Conservation (phyloP, 1,284 basidiomycete genomes). For the Trichosporon sp. region DNA sequence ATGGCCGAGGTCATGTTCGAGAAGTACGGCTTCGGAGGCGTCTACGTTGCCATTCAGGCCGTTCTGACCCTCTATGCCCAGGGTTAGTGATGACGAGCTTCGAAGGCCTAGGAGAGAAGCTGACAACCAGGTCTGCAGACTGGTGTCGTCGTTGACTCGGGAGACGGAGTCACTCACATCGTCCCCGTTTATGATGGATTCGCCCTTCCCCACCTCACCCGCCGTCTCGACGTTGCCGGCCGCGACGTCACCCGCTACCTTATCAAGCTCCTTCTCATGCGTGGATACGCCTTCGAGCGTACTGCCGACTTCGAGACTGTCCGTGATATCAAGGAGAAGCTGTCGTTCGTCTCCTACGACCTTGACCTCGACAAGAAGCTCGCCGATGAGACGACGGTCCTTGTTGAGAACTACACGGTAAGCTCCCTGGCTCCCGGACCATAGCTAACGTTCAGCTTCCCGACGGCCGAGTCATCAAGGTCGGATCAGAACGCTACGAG, state of each 20-base stretch:
- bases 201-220: conserved; percentile 89
- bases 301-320: conserved; percentile 99
- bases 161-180: conserved; percentile 98
- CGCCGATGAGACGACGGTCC: conserved; percentile 92
- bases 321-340: conserved; percentile 96
- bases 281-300: conserved; percentile 98
- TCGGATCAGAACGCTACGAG: conserved; percentile 98
- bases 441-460: conserved; percentile 68
- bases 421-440: conserved; percentile 37
- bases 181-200: conserved; percentile 98
- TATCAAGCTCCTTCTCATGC: conserved; percentile 97
- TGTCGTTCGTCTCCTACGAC: conserved; percentile 98
- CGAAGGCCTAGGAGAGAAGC: neutral
- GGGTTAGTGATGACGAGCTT: conserved; percentile 63
- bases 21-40: conserved; percentile 92
- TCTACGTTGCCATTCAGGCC: conserved; percentile 98
- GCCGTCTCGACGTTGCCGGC: conserved; percentile 93
- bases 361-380: conserved; percentile 90
- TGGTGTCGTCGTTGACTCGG: conserved; percentile 97
- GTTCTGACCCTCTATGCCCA: conserved; percentile 97
- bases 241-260: conserved; percentile 97
- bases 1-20: conserved; percentile 99
- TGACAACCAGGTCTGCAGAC: conserved; percentile 79
- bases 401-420: conserved; percentile 95
- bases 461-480: conserved; percentile 94